Percentiles rank a stretch among this genome's conserved stretches.
These are phyloP conservation scores for Paraconiothyrium sp. DNA, from an alignment of 2,329 filamentous ascomycete species.

Conservation along the genomic window DNA sequence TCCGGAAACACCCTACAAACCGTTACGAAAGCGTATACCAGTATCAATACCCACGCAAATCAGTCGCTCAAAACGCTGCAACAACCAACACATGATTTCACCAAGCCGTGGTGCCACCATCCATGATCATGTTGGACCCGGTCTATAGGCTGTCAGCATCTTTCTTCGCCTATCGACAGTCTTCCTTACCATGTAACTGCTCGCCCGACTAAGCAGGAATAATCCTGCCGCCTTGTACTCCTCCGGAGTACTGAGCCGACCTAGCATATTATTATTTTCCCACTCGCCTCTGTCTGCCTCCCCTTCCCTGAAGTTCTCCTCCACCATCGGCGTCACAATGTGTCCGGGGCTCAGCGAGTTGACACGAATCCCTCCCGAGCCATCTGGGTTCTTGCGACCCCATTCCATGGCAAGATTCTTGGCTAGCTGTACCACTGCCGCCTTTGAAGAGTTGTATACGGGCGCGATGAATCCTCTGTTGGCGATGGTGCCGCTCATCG, in stretches of 20 bases:
- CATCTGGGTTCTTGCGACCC: constrained; percentile 54
- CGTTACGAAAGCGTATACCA: too few relatives aligned
- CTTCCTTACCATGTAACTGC: constrained; percentile 46
- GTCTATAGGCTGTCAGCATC: constrained; percentile 31
- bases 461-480: constrained; percentile 70
- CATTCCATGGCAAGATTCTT: constrained; percentile 77
- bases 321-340: constrained; percentile 83
- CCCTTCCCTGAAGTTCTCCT: constrained; percentile 75
- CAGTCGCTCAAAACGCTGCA: not conserved
- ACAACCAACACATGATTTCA: constrained; percentile 26
- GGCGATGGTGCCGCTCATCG: constrained; percentile 68
- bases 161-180: not conserved
- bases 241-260: constrained; percentile 43
- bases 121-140: constrained; percentile 44
- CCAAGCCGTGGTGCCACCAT: constrained; percentile 49
- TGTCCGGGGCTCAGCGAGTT: constrained; percentile 83
- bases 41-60: not conserved
- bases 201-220: constrained; percentile 47
- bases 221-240: constrained; percentile 47
- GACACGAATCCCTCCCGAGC: constrained; percentile 74
- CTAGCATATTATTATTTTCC: constrained; percentile 86
- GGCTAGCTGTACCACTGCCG: constrained; percentile 74
- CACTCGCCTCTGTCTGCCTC: constrained; percentile 72
- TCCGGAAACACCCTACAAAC: too few relatives aligned
- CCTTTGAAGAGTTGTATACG: constrained; percentile 80